phyloP scores from a whole-genome alignment of 495 filamentous ascomycete species.

The Neurospora sp. region DNA sequence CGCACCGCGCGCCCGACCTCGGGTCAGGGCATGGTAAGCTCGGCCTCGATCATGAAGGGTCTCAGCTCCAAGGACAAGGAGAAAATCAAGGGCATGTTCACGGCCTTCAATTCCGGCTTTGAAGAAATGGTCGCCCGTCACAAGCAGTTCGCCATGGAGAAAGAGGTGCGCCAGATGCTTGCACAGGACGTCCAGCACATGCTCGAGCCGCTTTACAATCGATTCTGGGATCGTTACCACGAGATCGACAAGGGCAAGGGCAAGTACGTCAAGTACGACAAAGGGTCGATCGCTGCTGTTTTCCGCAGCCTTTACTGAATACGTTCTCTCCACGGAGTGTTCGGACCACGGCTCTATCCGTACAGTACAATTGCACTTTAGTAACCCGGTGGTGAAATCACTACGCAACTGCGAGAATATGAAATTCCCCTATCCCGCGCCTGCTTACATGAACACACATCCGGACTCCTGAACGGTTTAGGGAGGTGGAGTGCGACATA shows the following conservation, averaged over 20 bases:
- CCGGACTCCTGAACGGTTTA: background rate
- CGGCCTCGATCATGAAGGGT: constrained; percentile 69
- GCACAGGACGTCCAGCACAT: constrained; percentile 75
- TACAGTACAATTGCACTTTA: background rate
- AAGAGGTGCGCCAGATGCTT: constrained; percentile 71
- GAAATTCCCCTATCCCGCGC: background rate
- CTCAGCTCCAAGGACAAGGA: constrained; percentile 86
- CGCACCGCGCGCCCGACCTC: constrained; percentile 57
- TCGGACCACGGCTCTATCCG: background rate
- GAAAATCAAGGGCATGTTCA: constrained; percentile 89
- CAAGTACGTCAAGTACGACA: constrained; percentile 97
- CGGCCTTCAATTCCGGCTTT: constrained; percentile 78
- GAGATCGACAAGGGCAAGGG: constrained; percentile 94
- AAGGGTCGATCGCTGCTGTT: constrained; percentile 49
- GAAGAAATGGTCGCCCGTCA: constrained; percentile 78
- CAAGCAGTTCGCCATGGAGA: constrained; percentile 72
- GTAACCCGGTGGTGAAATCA: background rate
- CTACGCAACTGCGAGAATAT: background rate
- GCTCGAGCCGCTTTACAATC: constrained; percentile 85
- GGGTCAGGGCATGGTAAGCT: constrained; percentile 58
- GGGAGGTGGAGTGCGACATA: background rate
- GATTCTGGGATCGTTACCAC: constrained; percentile 97
- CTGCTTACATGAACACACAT: background rate
- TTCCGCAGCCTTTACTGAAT: constrained; percentile 38
- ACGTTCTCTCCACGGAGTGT: background rate